These are phyloP conservation scores for Aeschynomene evenia DNA, from an alignment of 306 rosid species.

Conservation along the genomic window DNA sequence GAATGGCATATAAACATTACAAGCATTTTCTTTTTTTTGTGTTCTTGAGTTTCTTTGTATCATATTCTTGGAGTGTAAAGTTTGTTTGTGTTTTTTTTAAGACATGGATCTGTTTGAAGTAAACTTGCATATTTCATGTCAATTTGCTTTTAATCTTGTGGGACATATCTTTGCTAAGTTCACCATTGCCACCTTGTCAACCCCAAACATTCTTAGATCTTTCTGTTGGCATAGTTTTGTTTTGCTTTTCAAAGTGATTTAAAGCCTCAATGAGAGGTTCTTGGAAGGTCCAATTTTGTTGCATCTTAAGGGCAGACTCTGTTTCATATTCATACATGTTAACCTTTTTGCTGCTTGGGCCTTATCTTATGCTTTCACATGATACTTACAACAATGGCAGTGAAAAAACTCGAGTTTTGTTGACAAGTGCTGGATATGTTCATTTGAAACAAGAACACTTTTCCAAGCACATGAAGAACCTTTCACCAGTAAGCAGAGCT, in stretches of 20 bases:
- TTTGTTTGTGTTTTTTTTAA: neutral
- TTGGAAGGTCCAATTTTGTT: neutral
- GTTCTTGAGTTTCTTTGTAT: neutral
- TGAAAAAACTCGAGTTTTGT: slow-evolving; percentile 54
- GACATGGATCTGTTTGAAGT: slow-evolving; percentile 28
- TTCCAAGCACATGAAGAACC: slow-evolving; percentile 64
- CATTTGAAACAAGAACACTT: slow-evolving; percentile 59
- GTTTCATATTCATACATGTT: neutral
- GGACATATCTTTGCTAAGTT: neutral
- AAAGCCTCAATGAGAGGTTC: neutral
- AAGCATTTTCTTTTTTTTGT: neutral
- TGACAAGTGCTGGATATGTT: slow-evolving; percentile 68
- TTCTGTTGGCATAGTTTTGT: neutral
- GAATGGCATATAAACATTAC: neutral
- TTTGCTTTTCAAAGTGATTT: neutral
- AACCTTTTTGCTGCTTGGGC: neutral
- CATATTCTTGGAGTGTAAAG: neutral
- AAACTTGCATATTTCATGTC: slow-evolving; percentile 14
- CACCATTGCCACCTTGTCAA: neutral
- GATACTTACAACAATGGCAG: slow-evolving; percentile 45
- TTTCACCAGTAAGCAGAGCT: slow-evolving; percentile 66
- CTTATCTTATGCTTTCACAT: neutral
- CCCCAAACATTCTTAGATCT: neutral
- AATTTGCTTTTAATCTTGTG: slow-evolving; percentile 6
- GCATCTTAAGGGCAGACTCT: neutral